Conservation (phyloP, 768 basidiomycete species). For the Suillus plorans region DNA sequence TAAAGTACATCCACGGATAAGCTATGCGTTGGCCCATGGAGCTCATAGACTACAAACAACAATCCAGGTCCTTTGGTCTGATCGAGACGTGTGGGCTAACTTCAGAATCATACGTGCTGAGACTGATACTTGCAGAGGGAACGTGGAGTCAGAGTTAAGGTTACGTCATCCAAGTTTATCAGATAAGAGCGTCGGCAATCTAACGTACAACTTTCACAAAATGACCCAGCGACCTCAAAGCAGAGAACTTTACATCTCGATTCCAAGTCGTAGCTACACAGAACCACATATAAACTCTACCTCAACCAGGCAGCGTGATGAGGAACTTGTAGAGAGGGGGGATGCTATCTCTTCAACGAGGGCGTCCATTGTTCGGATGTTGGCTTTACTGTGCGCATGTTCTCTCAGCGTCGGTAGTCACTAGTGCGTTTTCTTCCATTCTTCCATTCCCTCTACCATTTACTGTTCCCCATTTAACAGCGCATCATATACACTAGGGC, state of each 20-base stretch:
- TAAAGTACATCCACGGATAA: too few relatives aligned
- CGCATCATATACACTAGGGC: conserved; percentile 73
- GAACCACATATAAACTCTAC: not conserved
- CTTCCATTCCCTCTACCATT: not conserved
- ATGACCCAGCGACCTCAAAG: not conserved
- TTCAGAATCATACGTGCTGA: not conserved
- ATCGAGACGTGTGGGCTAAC: not conserved
- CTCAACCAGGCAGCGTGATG: not conserved
- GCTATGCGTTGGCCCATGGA: not conserved
- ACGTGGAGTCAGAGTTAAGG: not conserved
- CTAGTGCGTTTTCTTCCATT: conserved; percentile 47
- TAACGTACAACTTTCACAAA: not conserved
- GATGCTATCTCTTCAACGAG: conserved; percentile 26
- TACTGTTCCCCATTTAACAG: conserved; percentile 33
- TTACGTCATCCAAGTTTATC: not conserved
- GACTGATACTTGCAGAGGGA: not conserved
- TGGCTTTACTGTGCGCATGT: conserved; percentile 72
- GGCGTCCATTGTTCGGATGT: conserved; percentile 49
- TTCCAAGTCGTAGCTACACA: not conserved
- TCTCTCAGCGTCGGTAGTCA: conserved; percentile 76
- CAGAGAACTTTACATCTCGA: not conserved
- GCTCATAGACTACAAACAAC: not conserved
- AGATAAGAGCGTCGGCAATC: not conserved
- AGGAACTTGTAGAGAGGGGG: not conserved
- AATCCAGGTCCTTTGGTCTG: not conserved